Base-by-base conservation (phyloP, 164 flowering plant species). In the Aristolochia contorta region DNA sequence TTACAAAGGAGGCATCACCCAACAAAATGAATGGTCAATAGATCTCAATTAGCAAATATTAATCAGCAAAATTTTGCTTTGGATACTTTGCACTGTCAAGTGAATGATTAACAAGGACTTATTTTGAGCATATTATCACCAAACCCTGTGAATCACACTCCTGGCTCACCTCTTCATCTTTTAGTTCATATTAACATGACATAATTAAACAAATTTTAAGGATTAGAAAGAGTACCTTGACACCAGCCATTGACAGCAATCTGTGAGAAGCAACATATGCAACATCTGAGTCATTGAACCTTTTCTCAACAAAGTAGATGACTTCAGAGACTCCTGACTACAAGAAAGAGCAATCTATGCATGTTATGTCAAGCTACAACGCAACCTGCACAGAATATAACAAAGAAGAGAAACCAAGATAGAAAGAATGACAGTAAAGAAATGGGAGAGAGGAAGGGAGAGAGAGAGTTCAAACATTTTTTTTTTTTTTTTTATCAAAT, bases 321-420 rank as follows among this genome's bases (percentile, higher is more conserved):
- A 91, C 94, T 75, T 88, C 96, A 47, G 92, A 72, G 54, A 91
- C 97, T 66, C 96, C 96, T 6, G 94, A 77, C 96, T 91, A 90
- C 56, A 71, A 77, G 37, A 60, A 14, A 37, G 43, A 37, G 43
- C 12, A 37, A 37, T 37, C 12, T 3, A 37, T 37, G 12, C 12
- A 37, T 37, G 3, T 37, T 37, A 37, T 37, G 43, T 37, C 43
- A 37, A 37, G 43, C 9, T 37, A 37, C 43, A 37, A 37, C 7
- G 7, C 43, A 37, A 37, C 43, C 30, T 2, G 30, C 0, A 37
- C 43, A 37, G 12, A 37, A 10, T 12, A 49, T 12, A 6, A 18
- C n/a, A 49, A 16, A 20, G 7, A 49, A 16, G 12, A n/a, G 20
- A n/a, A 48, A 48, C 51, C 3, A 12, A 48, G 51, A n/a, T 32